A percentile compares a stretch with the other conserved stretches of the same genome.
phyloP scores from a whole-genome alignment of 257 asterid species.

The Euphrasia confusa region DNA sequence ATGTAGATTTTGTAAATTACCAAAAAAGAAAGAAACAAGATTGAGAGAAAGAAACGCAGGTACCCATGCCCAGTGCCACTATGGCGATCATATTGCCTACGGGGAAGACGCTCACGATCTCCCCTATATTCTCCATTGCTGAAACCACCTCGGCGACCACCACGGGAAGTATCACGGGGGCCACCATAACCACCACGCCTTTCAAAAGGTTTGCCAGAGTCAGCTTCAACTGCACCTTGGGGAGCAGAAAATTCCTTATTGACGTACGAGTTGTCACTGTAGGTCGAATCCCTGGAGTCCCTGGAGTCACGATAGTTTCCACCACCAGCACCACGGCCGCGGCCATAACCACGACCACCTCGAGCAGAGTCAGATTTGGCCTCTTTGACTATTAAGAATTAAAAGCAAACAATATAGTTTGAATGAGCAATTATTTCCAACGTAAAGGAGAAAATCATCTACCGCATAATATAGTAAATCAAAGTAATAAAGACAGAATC shows the following conservation, averaged over 20 bases:
- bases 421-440: no score
- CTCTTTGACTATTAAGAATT: conserved; percentile 51
- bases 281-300: conserved; percentile 50
- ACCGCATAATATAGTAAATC: background rate
- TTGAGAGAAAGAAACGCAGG: background rate
- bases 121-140: conserved; percentile 67
- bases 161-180: conserved; percentile 56
- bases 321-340: conserved; percentile 61
- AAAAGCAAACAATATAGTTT: background rate
- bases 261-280: conserved; percentile 38
- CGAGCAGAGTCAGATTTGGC: conserved; percentile 50
- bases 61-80: conserved; percentile 88
- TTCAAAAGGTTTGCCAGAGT: conserved; percentile 47
- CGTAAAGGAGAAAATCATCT: no score
- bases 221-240: conserved; percentile 43
- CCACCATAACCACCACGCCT: conserved; percentile 70
- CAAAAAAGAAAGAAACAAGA: no score
- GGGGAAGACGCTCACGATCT: conserved; percentile 51
- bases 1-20: no score
- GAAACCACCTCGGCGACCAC: conserved; percentile 64
- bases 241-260: conserved; percentile 40
- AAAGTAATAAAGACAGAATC: background rate
- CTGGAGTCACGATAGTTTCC: conserved; percentile 45
- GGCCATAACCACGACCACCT: conserved; percentile 53
- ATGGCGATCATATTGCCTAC: conserved; percentile 56